Conservation (phyloP, 306 rosid species). For the Boehmeria nivea region DNA sequence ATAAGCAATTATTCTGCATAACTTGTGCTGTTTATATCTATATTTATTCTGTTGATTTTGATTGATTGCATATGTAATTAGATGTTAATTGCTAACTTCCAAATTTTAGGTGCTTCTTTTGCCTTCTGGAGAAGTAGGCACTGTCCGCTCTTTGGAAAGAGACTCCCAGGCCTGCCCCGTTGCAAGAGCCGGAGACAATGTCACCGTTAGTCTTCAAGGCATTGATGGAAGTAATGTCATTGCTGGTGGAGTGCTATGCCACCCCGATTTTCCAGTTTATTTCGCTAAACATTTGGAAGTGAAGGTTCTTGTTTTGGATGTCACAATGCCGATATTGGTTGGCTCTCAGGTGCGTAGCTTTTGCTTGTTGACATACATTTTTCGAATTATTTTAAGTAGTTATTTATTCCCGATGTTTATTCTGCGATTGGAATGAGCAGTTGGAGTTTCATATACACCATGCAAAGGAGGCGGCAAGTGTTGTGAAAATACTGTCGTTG, state of each 20-base stretch:
- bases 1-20: no score
- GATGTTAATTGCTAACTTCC: constrained; percentile 4
- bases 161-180: constrained; percentile 63
- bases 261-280: constrained; percentile 80
- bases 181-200: constrained; percentile 94
- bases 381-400: no score
- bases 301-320: constrained; percentile 79
- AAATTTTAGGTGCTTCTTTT: constrained; percentile 66
- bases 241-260: constrained; percentile 91
- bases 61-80: not conserved
- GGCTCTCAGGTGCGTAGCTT: constrained; percentile 70
- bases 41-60: no score
- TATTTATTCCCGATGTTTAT: not conserved
- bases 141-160: constrained; percentile 74
- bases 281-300: constrained; percentile 75
- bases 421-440: constrained; percentile 39
- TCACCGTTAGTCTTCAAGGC: constrained; percentile 72
- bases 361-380: no score
- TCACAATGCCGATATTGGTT: constrained; percentile 63
- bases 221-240: constrained; percentile 57
- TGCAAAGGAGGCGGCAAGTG: constrained; percentile 74
- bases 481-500: constrained; percentile 56
- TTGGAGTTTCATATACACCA: constrained; percentile 90
- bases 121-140: constrained; percentile 82
- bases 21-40: no score